Evolutionary conservation across 768 basidiomycete genomes (phyloP).

Genomic region (Arthromyces matolae): DNA sequence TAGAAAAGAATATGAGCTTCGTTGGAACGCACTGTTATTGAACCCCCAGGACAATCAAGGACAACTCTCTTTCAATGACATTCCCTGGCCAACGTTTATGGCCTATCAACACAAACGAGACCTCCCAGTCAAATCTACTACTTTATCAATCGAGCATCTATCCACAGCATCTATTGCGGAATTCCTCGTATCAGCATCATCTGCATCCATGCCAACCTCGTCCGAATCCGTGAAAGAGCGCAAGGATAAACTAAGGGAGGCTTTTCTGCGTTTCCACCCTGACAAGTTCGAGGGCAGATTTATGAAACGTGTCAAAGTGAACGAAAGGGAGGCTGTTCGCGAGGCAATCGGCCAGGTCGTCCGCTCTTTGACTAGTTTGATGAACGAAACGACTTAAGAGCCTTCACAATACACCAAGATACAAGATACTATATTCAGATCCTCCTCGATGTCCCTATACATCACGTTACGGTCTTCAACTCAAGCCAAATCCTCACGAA

Average conservation of each 20-base stretch:
- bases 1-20: slow-evolving; percentile 49
- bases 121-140: slow-evolving; percentile 6
- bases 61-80: slow-evolving; percentile 47
- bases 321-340: slow-evolving; percentile 46
- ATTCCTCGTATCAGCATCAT: slow-evolving; percentile 46
- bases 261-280: slow-evolving; percentile 72
- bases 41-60: slow-evolving; percentile 21
- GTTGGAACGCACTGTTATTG: slow-evolving; percentile 52
- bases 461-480: too few species aligned
- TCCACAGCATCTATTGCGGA: slow-evolving; percentile 51
- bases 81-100: slow-evolving; percentile 69
- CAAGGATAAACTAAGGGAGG: slow-evolving; percentile 63
- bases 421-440: not conserved
- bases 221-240: slow-evolving; percentile 34
- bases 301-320: slow-evolving; percentile 44
- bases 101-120: slow-evolving; percentile 26
- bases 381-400: slow-evolving; percentile 31
- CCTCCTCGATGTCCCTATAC: too few species aligned
- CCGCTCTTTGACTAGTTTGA: slow-evolving; percentile 53
- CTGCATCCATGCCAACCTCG: slow-evolving; percentile 9
- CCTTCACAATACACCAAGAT: not conserved
- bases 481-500: not conserved
- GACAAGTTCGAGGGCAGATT: slow-evolving; percentile 80
- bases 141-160: slow-evolving; percentile 43
- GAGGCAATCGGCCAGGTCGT: slow-evolving; percentile 65